These are phyloP conservation scores for Ligustrum vulgare DNA, from an alignment of 257 asterid species.

Conservation along the genomic window DNA sequence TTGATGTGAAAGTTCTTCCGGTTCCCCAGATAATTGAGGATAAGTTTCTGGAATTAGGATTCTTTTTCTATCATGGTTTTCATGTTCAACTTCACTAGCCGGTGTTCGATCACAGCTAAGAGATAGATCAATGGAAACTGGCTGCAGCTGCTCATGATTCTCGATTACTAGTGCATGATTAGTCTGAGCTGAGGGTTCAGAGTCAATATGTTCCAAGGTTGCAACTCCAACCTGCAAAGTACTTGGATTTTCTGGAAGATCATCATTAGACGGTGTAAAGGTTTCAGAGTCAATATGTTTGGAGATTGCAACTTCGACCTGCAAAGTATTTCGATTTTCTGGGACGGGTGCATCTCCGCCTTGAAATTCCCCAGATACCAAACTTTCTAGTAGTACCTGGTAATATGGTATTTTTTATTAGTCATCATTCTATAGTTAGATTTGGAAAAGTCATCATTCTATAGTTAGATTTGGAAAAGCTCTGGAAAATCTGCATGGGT, in stretches of 20 bases:
- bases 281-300: constrained; percentile 7
- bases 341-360: constrained; percentile 24
- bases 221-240: constrained; percentile 27
- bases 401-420: constrained; percentile 9
- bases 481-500: constrained; percentile 6
- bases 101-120: constrained; percentile 20
- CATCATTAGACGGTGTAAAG: neutral
- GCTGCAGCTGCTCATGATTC: constrained; percentile 27
- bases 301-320: constrained; percentile 14
- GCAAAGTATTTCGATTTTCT: constrained; percentile 20
- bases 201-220: constrained; percentile 18
- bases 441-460: constrained; percentile 1
- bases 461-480: constrained; percentile 2
- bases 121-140: constrained; percentile 17
- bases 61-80: constrained; percentile 5
- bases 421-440: constrained; percentile 9
- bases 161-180: constrained; percentile 24
- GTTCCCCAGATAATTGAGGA: constrained; percentile 22
- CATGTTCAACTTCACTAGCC: constrained; percentile 9
- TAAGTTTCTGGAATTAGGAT: constrained; percentile 23
- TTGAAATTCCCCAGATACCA: constrained; percentile 30
- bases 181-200: constrained; percentile 24
- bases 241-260: constrained; percentile 33
- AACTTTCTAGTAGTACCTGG: constrained; percentile 35
- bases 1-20: constrained; percentile 22